Base-by-base conservation (phyloP, 2,329 filamentous ascomycete species). In the Myriosclerotinia duriaeana region DNA sequence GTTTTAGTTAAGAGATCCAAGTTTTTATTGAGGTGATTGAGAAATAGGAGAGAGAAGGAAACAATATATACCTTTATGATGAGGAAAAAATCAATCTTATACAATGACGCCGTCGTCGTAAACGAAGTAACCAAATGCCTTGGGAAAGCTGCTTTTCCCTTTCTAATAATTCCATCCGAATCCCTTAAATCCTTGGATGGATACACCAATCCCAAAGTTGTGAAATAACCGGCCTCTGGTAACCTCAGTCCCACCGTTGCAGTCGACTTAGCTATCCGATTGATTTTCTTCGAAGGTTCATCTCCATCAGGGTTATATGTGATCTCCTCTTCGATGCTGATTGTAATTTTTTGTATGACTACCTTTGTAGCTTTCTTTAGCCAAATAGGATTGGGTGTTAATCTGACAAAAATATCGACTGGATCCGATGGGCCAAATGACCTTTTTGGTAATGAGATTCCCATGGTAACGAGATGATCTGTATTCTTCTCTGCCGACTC, bases 261-360 rank as follows among this genome's bases (percentile, higher is more conserved):
- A 1, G 89, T 89, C 73, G 94, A 90, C 77, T 93, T 95, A 36
- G 91, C 89, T 71, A 99, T 81, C 66, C 89, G 90, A 78, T 96
- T 97, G 72, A 92, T 82, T 78, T 96, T 97, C 71, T 92, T 91
- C 42, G 91, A 91, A 38, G 93, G 93, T 76, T 98, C 95, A 75
- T 98, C 95, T 59, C 95, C 95, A 78, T 98, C 94, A 40, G 95
- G 95, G 72, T 99, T 98, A 79, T 91, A 99, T n/a, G 95, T 96
- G 67, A 98, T 96, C 77, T 98, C 94, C 78, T 99, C 95, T 76
- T 98, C 95, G 72, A 99, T 96, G 15, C 88, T 87, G 53, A 98
- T 88, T 1, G 93, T 97, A 72, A 99, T 95, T 75, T 95, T 95
- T 75, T 93, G 89, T 75, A 99, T 96, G 53, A 92, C 94, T 64